Conservation (phyloP, 164 flowering plant species). For the Aristolochia fimbriata region DNA sequence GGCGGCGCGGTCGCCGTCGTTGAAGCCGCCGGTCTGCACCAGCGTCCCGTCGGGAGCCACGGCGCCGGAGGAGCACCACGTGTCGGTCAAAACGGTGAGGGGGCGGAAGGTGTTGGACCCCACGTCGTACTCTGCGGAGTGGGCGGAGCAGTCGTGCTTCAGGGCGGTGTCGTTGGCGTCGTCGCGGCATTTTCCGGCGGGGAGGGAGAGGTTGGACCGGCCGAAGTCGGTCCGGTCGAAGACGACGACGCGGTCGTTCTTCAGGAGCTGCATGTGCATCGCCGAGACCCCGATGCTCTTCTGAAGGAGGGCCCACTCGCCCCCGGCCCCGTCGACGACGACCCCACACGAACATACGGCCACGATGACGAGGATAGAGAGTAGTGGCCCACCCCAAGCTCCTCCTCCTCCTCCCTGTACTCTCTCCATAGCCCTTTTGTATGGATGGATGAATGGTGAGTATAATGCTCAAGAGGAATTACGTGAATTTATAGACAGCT, state of each 20-base stretch:
- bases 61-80: constrained; percentile 79
- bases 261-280: constrained; percentile 93
- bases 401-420: too few relatives aligned
- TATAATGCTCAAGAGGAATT: too few relatives aligned
- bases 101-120: constrained; percentile 38
- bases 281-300: constrained; percentile 53
- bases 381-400: too few relatives aligned
- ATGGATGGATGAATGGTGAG: too few relatives aligned
- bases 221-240: constrained; percentile 86
- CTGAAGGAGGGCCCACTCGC: constrained; percentile 53
- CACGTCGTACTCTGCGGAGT: constrained; percentile 62
- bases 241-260: constrained; percentile 69
- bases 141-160: constrained; percentile 63
- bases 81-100: constrained; percentile 45
- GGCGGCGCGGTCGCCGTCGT: constrained; percentile 39
- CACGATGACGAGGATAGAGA: too few relatives aligned
- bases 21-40: constrained; percentile 70
- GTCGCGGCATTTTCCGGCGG: constrained; percentile 39
- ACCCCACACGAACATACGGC: not conserved
- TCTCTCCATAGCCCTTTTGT: too few relatives aligned
- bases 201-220: constrained; percentile 56
- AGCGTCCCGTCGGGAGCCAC: constrained; percentile 39
- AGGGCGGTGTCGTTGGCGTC: constrained; percentile 29
- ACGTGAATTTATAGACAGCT: too few relatives aligned
- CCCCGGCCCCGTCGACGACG: constrained; percentile 11